Conservation (phyloP, 1,284 basidiomycete species). For the Cutaneotrichosporon cavernicola region DNA sequence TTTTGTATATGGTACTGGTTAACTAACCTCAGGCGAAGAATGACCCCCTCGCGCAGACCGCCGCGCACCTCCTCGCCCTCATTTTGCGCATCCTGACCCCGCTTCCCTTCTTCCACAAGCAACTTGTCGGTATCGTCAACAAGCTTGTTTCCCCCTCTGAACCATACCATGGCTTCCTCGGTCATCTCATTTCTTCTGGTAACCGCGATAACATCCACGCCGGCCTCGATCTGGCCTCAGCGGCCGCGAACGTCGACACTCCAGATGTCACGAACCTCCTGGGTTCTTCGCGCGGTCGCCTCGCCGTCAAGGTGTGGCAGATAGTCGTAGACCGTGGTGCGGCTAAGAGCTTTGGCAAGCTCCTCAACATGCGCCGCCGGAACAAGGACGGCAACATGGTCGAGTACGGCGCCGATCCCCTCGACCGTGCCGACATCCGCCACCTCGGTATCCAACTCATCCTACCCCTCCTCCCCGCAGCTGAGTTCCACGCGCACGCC, state of each 20-base stretch:
- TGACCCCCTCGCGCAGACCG: conserved; percentile 40
- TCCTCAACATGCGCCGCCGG: conserved; percentile 49
- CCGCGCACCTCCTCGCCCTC: conserved; percentile 43
- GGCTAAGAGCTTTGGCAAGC: conserved; percentile 47
- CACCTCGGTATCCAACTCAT: conserved; percentile 48
- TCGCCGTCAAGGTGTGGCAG: conserved; percentile 43
- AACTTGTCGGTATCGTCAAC: conserved; percentile 44
- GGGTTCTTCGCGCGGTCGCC: conserved; percentile 29
- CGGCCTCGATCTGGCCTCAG: conserved; percentile 42
- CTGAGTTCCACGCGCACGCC: conserved; percentile 43
- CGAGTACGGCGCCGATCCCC: conserved; percentile 44
- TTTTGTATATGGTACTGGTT: not conserved
- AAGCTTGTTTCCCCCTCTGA: conserved; percentile 44
- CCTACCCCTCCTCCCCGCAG: conserved; percentile 43
- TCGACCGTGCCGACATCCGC: conserved; percentile 51
- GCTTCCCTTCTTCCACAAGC: conserved; percentile 51
- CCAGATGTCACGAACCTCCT: conserved; percentile 30
- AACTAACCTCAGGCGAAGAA: conserved; percentile 37
- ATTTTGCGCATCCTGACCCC: conserved; percentile 49
- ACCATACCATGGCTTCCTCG: conserved; percentile 45
- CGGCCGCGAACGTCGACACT: conserved; percentile 44
- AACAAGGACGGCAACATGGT: conserved; percentile 43
- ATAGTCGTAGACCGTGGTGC: conserved; percentile 44
- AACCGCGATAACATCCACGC: conserved; percentile 48
- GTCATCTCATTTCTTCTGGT: conserved; percentile 43